Conservation (phyloP, 78 protist genomes). For the Dictyostelium brefeldianum region DNA sequence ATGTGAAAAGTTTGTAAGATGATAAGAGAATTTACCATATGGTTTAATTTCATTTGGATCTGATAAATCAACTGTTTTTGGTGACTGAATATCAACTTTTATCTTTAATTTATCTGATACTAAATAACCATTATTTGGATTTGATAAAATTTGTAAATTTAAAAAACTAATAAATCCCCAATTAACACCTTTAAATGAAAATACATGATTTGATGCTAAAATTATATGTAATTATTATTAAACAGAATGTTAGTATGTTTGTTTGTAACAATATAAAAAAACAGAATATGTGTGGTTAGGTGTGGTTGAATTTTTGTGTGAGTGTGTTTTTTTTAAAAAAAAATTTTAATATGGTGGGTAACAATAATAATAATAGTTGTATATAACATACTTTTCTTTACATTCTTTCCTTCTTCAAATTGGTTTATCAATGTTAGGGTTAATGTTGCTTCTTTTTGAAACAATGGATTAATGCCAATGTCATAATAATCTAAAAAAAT, state of each 20-base stretch:
- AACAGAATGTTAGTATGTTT: not conserved
- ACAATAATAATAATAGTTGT: not conserved
- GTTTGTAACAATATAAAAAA: not conserved
- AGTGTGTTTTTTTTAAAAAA: slow-evolving; percentile 8
- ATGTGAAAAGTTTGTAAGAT: slow-evolving; percentile 57
- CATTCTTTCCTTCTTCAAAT: slow-evolving; percentile 48
- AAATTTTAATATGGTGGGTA: too few relatives aligned
- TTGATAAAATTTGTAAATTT: slow-evolving; percentile 37
- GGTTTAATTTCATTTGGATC: slow-evolving; percentile 67
- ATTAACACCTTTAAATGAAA: slow-evolving; percentile 81
- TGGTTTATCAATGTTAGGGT: slow-evolving; percentile 72
- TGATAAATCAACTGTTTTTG: slow-evolving; percentile 57
- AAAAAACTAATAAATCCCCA: slow-evolving; percentile 78
- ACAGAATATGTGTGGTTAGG: not conserved
- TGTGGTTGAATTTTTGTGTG: not conserved
- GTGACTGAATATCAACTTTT: slow-evolving; percentile 63
- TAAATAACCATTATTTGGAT: slow-evolving; percentile 66
- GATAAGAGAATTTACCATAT: slow-evolving; percentile 62
- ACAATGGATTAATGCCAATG: slow-evolving; percentile 70
- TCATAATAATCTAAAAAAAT: slow-evolving; percentile 76
- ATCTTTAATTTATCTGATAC: slow-evolving; percentile 51
- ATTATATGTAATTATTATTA: not conserved
- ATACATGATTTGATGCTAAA: slow-evolving; percentile 73
- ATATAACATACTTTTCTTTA: slow-evolving; percentile 42
- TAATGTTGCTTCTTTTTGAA: slow-evolving; percentile 62